A percentile compares a stretch with the other conserved stretches of the same genome.
These are phyloP conservation scores for Lichtheimia corymbifera DNA, from an alignment of 371 early-diverging fungal species.

Conservation along the genomic window DNA sequence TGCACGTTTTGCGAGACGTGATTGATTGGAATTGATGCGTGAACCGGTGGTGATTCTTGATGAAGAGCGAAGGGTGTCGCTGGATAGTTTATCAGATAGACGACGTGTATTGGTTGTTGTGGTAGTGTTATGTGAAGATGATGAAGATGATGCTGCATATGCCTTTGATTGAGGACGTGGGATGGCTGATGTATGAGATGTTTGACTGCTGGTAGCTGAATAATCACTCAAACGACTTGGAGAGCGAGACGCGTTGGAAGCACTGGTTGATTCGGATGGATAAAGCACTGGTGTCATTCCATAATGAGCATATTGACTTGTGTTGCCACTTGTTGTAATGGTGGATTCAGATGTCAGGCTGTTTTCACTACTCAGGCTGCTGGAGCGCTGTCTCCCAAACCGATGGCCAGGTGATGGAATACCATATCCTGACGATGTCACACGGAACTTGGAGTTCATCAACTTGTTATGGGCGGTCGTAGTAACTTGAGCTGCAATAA, in stretches of 20 bases:
- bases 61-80: constrained; percentile 9
- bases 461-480: too few species aligned
- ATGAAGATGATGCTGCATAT: constrained; percentile 7
- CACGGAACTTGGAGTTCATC: too few species aligned
- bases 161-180: constrained; percentile 15
- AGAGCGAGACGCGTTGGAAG: constrained; percentile 42
- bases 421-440: too few species aligned
- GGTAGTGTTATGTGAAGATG: neutral
- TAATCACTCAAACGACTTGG: constrained; percentile 46
- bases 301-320: constrained; percentile 29
- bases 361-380: constrained; percentile 49
- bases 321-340: constrained; percentile 20
- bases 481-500: too few species aligned
- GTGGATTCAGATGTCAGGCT: constrained; percentile 47
- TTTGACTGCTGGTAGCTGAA: constrained; percentile 32
- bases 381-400: constrained; percentile 23
- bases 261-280: constrained; percentile 30
- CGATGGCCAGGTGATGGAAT: constrained; percentile 6
- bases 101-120: constrained; percentile 1
- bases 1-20: constrained; percentile 36
- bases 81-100: neutral
- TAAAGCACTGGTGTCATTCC: constrained; percentile 39
- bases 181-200: constrained; percentile 27
- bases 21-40: constrained; percentile 3
- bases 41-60: constrained; percentile 6